Percentiles rank a stretch among this genome's conserved stretches.
Evolutionary conservation across 257 asterid genomes (phyloP).

Genomic region (Nicotiana obtusifolia): DNA sequence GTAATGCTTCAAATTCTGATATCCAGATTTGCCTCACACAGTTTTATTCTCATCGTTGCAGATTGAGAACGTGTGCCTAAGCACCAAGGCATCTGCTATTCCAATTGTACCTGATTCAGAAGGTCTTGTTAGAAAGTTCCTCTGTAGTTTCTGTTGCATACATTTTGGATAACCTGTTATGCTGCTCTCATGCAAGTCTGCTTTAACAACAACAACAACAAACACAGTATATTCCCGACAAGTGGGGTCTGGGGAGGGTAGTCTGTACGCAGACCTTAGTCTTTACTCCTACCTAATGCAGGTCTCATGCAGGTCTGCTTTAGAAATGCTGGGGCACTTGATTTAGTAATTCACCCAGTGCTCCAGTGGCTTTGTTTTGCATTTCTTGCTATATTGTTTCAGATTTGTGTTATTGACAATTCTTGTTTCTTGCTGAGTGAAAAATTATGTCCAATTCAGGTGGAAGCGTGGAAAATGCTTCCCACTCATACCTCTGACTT

Average conservation of each 20-base stretch:
- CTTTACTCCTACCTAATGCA: too few species aligned
- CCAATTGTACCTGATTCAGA: conserved; percentile 94
- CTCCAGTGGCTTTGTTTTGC: not conserved
- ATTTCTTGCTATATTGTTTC: not conserved
- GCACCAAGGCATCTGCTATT: conserved; percentile 76
- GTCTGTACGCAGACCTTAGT: too few species aligned
- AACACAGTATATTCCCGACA: too few species aligned
- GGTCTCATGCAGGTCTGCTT: not conserved
- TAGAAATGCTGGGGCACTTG: not conserved
- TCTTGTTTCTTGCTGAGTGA: not conserved
- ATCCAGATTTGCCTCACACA: not conserved
- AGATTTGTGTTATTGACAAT: not conserved
- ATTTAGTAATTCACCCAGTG: not conserved
- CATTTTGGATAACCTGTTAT: not conserved
- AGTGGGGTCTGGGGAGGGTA: too few species aligned
- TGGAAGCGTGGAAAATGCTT: not conserved
- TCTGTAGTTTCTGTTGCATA: not conserved
- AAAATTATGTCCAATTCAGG: not conserved
- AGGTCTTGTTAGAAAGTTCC: conserved; percentile 35
- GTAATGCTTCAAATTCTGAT: not conserved
- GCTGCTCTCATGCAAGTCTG: not conserved
- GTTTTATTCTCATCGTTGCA: conserved; percentile 30
- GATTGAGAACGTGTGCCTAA: conserved; percentile 89
- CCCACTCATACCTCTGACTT: not conserved
- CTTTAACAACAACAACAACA: not conserved